phyloP scores from a whole-genome alignment of 805 yeast species.

The Starmerella cellae region DNA sequence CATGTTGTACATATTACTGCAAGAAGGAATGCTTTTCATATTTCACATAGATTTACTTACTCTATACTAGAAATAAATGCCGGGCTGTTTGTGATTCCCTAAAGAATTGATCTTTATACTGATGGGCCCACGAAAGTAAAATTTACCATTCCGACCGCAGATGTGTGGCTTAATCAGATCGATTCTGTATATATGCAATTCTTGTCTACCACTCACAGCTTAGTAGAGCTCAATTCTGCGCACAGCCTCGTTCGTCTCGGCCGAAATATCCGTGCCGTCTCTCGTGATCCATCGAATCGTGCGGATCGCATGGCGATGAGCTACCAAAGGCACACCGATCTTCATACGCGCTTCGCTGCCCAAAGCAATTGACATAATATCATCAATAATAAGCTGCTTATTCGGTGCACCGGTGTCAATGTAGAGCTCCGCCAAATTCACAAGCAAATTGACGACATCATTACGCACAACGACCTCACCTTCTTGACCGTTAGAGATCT shows the following conservation, averaged over 20 bases:
- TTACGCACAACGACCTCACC: conserved; percentile 1
- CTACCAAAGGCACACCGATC: conserved; percentile 2
- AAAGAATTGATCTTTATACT: too few species aligned
- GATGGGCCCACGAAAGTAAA: too few species aligned
- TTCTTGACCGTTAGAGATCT: not conserved
- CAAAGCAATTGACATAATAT: not conserved
- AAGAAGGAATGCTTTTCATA: too few species aligned
- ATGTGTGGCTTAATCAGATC: too few species aligned
- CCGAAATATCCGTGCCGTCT: not conserved
- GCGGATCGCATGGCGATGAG: conserved; percentile 8
- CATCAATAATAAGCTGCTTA: not conserved
- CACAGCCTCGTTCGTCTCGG: not conserved
- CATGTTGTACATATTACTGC: too few species aligned
- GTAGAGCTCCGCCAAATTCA: conserved; percentile 5
- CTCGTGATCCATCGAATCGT: conserved; percentile 2
- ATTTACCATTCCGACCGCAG: too few species aligned
- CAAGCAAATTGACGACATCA: conserved; percentile 2
- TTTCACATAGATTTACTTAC: too few species aligned
- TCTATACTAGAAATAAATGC: too few species aligned
- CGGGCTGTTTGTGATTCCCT: too few species aligned
- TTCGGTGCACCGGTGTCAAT: conserved; percentile 5
- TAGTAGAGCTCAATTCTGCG: not conserved
- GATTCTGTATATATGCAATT: too few species aligned
- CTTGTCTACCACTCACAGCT: too few species aligned
- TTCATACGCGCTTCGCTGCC: not conserved